Evolutionary conservation across 345 rosid genomes (phyloP), one percentile per base, ranked within the genome.

Genomic region (Pugionium cornutum): DNA sequence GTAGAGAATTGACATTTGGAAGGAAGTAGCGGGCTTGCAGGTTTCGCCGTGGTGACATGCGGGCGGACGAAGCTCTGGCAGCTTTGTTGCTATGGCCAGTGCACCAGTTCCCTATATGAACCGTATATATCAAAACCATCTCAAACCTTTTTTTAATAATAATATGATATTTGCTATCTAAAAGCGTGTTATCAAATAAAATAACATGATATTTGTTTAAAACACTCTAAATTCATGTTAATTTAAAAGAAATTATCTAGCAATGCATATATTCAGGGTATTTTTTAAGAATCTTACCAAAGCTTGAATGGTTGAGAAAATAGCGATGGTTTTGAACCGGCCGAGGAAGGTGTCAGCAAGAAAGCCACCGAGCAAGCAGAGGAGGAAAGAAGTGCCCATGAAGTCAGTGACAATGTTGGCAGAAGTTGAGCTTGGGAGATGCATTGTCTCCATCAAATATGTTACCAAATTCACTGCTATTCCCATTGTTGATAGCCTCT

Each of bases 381-480:
- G 78, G 56, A 85, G 79, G 62, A 83, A 88, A 6, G 86, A 75
- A 46, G 95, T 79, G 50, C 91, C 91, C 80, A 85, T 69, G 76
- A 83, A 85, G 63, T 85, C 83, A 53, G 95, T 83, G 33, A 85
- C 89, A 28, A 75, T 70, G 37, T 85, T 85, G 52, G 95, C 87
- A 3, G 95, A 82, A 1, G 76, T 80, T 41, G 95, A 80, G 57
- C 85, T 85, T 31, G 89, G 71, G 31, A 88, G 68, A 73, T 82
- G 91, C 87, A 88, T 82, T 68, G 86, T 82, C 28, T 64, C 83
- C 57, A 64, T 77, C 69, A 88, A 52, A 76, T 85, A 88, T 11
- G 91, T 88, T 74, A 85, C 95, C 59, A 88, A 80, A 77, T 83
- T 88, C 56, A 85, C 91, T 32, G 87, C 91, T 44, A 85, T 85